Conservation (phyloP, 768 basidiomycete species). For the Amanita muscaria region DNA sequence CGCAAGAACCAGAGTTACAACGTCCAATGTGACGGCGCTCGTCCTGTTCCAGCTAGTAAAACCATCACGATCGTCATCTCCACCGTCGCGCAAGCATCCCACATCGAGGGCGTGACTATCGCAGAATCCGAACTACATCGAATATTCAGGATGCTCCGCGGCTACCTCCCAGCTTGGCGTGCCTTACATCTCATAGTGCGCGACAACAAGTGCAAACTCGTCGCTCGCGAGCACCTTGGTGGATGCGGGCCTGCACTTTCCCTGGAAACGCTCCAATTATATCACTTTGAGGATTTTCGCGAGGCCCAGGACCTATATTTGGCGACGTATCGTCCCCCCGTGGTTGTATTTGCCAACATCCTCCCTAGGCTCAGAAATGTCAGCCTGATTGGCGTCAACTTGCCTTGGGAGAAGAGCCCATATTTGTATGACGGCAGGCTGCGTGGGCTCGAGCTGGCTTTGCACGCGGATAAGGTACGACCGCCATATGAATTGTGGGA, state of each 20-base stretch:
- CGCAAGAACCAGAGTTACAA: slow-evolving; percentile 9
- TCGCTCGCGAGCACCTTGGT: slow-evolving; percentile 41
- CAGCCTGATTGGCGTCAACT: slow-evolving; percentile 57
- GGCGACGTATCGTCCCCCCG: slow-evolving; percentile 51
- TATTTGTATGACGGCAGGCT: slow-evolving; percentile 36
- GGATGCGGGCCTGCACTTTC: slow-evolving; percentile 44
- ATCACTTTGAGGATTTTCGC: slow-evolving; percentile 54
- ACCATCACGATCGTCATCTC: slow-evolving; percentile 48
- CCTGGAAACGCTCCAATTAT: slow-evolving; percentile 52
- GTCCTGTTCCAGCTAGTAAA: slow-evolving; percentile 14
- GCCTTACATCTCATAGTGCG: slow-evolving; percentile 54
- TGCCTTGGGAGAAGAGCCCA: slow-evolving; percentile 45
- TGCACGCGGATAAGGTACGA: slow-evolving; percentile 51
- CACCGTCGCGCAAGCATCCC: slow-evolving; percentile 40
- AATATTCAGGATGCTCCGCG: slow-evolving; percentile 36
- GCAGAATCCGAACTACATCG: slow-evolving; percentile 39
- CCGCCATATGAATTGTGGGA: slow-evolving; percentile 48
- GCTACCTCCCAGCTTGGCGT: slow-evolving; percentile 44
- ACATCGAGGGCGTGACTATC: slow-evolving; percentile 42
- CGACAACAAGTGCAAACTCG: slow-evolving; percentile 48
- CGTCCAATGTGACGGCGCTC: too few species aligned
- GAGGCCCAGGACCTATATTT: slow-evolving; percentile 41
- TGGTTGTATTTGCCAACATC: slow-evolving; percentile 44
- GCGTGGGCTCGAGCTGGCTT: slow-evolving; percentile 45
- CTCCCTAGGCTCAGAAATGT: slow-evolving; percentile 46